These are phyloP conservation scores for Eimeria maxima DNA, from an alignment of 169 alveolate genomes.

Conservation along the genomic window DNA sequence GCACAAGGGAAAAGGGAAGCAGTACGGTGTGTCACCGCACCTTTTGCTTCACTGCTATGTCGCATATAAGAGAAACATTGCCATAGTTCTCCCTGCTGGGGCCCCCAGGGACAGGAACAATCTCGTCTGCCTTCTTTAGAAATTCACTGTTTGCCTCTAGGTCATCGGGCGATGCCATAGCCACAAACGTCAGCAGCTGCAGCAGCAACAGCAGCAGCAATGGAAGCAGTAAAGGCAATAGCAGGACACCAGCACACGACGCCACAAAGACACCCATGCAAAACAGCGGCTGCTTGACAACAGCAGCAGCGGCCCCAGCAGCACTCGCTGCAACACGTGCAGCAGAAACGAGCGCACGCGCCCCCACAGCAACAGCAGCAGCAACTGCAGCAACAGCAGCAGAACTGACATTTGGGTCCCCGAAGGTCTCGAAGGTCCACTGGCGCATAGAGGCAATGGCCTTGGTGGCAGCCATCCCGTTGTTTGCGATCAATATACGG, in stretches of 20 bases:
- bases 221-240: not conserved
- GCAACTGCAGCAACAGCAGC: not conserved
- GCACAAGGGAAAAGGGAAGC: no score
- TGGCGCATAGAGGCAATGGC: conserved; percentile 87
- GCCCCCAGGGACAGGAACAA: conserved; percentile 90
- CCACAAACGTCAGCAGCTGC: conserved; percentile 88
- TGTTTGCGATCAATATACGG: conserved; percentile 86
- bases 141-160: conserved; percentile 89
- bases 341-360: not conserved
- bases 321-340: not conserved
- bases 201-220: not conserved
- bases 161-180: conserved; percentile 91
- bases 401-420: conserved; percentile 81
- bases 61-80: conserved; percentile 90
- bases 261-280: no score
- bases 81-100: conserved; percentile 90
- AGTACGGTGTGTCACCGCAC: not conserved
- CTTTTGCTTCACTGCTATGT: conserved; percentile 79
- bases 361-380: not conserved
- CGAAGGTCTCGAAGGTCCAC: conserved; percentile 86
- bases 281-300: conserved; percentile 20
- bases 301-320: conserved; percentile 83
- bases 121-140: conserved; percentile 87
- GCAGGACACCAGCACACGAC: no score
- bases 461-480: conserved; percentile 88